phyloP scores from a whole-genome alignment of 495 filamentous ascomycete genomes.

The Neurospora sp. region DNA sequence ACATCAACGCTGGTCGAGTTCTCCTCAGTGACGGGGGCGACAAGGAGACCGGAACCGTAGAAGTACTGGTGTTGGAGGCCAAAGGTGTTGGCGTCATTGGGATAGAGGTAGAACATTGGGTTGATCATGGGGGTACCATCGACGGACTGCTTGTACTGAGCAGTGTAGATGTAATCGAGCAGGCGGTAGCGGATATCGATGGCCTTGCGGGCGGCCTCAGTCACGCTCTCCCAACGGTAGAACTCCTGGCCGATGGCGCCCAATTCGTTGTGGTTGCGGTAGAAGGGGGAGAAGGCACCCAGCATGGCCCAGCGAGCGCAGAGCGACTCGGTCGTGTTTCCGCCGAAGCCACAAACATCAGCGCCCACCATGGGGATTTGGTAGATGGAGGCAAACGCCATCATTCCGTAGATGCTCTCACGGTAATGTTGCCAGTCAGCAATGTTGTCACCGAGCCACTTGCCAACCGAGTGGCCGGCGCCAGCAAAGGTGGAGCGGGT shows the following conservation, averaged over 20 bases:
- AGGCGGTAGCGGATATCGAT: slow-evolving; percentile 69
- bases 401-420: slow-evolving; percentile 53
- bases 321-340: slow-evolving; percentile 63
- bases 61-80: slow-evolving; percentile 60
- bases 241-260: slow-evolving; percentile 57
- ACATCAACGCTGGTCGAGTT: slow-evolving; percentile 54
- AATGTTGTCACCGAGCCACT: slow-evolving; percentile 84
- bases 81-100: slow-evolving; percentile 51
- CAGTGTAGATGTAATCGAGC: slow-evolving; percentile 78
- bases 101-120: slow-evolving; percentile 66
- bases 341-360: slow-evolving; percentile 72
- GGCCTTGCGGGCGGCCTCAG: slow-evolving; percentile 55
- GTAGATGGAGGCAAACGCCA: slow-evolving; percentile 71
- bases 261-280: slow-evolving; percentile 61
- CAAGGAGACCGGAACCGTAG: slow-evolving; percentile 60
- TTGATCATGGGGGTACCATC: slow-evolving; percentile 60
- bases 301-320: slow-evolving; percentile 80
- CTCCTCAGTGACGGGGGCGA: slow-evolving; percentile 59
- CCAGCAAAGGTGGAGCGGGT: slow-evolving; percentile 79
- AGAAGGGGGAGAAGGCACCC: slow-evolving; percentile 75
- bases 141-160: slow-evolving; percentile 51
- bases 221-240: slow-evolving; percentile 60
- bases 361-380: slow-evolving; percentile 76
- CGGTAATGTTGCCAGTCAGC: slow-evolving; percentile 66
- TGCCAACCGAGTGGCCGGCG: slow-evolving; percentile 65